A percentile compares a stretch with the other conserved stretches of the same genome.
Evolutionary conservation across 2,329 filamentous ascomycete species (phyloP).

Genomic region (Gaeumannomyces tritici): DNA sequence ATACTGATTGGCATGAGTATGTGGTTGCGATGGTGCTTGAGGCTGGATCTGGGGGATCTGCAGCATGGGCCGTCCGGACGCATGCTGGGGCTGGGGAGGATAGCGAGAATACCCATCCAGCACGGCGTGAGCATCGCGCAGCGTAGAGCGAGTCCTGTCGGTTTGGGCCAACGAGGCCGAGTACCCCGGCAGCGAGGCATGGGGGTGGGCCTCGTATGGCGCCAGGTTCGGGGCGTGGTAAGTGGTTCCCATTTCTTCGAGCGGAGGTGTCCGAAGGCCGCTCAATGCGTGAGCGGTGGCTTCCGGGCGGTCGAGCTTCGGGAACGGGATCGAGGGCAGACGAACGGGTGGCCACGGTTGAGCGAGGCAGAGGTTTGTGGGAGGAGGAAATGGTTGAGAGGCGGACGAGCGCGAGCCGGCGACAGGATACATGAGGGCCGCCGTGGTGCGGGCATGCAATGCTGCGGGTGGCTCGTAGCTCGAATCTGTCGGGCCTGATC

Average conservation of each 20-base stretch:
- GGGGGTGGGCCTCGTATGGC: constrained; percentile 15
- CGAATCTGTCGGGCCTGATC: not conserved
- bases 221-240: constrained; percentile 19
- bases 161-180: constrained; percentile 8
- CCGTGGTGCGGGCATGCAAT: not conserved
- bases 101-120: constrained; percentile 5
- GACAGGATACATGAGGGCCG: constrained; percentile 1
- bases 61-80: constrained; percentile 4
- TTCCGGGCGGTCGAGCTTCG: not conserved
- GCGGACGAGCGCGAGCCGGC: not conserved
- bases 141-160: constrained; percentile 10
- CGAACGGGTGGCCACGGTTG: not conserved
- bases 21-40: constrained; percentile 2
- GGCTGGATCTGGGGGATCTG: not conserved
- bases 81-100: constrained; percentile 3
- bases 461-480: not conserved
- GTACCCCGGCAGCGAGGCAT: constrained; percentile 4
- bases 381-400: not conserved
- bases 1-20: not conserved
- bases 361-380: not conserved
- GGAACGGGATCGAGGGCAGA: not conserved
- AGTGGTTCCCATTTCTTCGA: constrained; percentile 21
- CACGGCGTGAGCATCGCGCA: constrained; percentile 10
- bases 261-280: constrained; percentile 18
- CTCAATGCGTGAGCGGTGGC: not conserved